Evolutionary conservation across 2,329 filamentous ascomycete species (phyloP).

Genomic region (Aspergillus aculeatinus): DNA sequence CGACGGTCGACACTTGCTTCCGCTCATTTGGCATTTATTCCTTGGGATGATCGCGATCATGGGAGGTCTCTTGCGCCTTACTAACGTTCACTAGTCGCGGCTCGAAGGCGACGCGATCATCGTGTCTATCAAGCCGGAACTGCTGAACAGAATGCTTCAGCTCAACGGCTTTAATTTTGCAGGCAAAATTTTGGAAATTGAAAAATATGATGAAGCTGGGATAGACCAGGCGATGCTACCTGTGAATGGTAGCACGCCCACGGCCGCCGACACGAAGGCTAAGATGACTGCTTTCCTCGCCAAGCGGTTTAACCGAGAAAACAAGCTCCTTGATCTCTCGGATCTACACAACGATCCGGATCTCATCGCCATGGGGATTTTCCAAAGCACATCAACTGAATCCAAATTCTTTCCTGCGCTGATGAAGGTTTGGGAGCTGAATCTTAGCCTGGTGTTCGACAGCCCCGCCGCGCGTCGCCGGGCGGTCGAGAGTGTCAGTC

Average conservation of each 20-base stretch:
- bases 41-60: slow-evolving; percentile 38
- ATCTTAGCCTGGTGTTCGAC: slow-evolving; percentile 58
- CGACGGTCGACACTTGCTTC: slow-evolving; percentile 39
- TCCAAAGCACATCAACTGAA: slow-evolving; percentile 67
- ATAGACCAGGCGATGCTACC: slow-evolving; percentile 24
- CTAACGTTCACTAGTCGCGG: slow-evolving; percentile 71
- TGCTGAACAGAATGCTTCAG: slow-evolving; percentile 64
- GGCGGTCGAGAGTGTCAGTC: slow-evolving; percentile 75
- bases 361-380: slow-evolving; percentile 72
- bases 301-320: slow-evolving; percentile 67
- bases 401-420: slow-evolving; percentile 89
- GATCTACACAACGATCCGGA: slow-evolving; percentile 69
- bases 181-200: slow-evolving; percentile 57
- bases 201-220: slow-evolving; percentile 46
- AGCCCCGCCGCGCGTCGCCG: slow-evolving; percentile 69
- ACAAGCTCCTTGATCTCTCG: slow-evolving; percentile 82
- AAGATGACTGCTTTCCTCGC: slow-evolving; percentile 70
- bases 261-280: slow-evolving; percentile 60
- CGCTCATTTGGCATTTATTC: slow-evolving; percentile 32
- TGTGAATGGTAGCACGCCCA: slow-evolving; percentile 42
- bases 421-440: slow-evolving; percentile 78
- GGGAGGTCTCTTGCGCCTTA: slow-evolving; percentile 54
- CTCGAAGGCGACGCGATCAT: slow-evolving; percentile 68
- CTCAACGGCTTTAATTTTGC: slow-evolving; percentile 70
- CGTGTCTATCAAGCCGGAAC: slow-evolving; percentile 64